Evolutionary conservation across 371 early-diverging fungal species (phyloP).

Genomic region (Mucor mucedo): DNA sequence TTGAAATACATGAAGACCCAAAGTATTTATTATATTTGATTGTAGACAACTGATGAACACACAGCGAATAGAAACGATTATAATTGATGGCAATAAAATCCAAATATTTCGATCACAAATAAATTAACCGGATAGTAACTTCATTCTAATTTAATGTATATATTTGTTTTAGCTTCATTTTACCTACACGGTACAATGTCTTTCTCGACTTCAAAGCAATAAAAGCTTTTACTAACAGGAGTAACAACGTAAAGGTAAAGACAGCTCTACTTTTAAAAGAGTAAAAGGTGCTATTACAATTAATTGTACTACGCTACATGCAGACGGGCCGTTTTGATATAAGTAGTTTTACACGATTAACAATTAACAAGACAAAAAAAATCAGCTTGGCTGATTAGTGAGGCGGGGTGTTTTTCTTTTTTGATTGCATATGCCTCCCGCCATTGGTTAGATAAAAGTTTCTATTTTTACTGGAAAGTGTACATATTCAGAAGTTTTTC

Average conservation of each 20-base stretch:
- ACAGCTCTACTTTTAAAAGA: constrained; percentile 19
- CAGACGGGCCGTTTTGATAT: too few species aligned
- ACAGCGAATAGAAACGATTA: constrained; percentile 15
- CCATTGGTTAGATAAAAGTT: too few species aligned
- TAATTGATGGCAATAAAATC: constrained; percentile 17
- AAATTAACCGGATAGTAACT: constrained; percentile 16
- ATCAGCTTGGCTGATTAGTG: too few species aligned
- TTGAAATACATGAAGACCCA: neutral
- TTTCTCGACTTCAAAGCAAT: constrained; percentile 25
- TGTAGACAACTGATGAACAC: constrained; percentile 18
- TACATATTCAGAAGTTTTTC: too few species aligned
- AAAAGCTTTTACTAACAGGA: constrained; percentile 25
- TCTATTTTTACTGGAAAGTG: too few species aligned
- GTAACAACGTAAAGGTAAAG: constrained; percentile 24
- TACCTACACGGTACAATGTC: constrained; percentile 14
- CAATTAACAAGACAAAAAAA: too few species aligned
- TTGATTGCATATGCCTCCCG: too few species aligned
- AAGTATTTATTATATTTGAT: constrained; percentile 19
- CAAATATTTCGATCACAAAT: constrained; percentile 20
- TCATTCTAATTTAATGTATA: constrained; percentile 12
- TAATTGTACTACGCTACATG: too few species aligned
- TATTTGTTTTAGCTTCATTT: constrained; percentile 15
- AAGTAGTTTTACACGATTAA: too few species aligned
- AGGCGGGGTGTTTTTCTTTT: too few species aligned
- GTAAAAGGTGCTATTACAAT: constrained; percentile 2